phyloP scores from a whole-genome alignment of 257 asterid genomes.

The Nemophila menziesii region DNA sequence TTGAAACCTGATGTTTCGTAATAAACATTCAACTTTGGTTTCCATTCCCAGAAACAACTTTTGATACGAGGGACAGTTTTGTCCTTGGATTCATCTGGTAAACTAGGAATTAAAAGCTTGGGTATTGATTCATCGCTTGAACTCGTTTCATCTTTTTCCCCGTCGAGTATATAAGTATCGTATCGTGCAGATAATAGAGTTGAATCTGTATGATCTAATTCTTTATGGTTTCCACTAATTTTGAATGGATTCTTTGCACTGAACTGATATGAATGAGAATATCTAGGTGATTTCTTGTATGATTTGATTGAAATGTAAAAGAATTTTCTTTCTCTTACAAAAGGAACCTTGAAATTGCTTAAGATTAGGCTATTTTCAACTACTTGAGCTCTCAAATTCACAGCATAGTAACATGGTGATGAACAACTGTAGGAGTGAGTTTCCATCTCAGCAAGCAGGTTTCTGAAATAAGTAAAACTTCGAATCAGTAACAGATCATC shows the following conservation, averaged over 20 bases:
- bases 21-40: constrained; percentile 65
- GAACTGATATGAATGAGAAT: constrained; percentile 16
- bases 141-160: constrained; percentile 22
- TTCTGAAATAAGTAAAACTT: constrained; percentile 29
- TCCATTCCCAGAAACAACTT: constrained; percentile 81
- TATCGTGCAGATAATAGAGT: constrained; percentile 29
- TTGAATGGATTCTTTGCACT: constrained; percentile 15
- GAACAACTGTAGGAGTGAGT: constrained; percentile 37
- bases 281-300: constrained; percentile 13
- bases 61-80: constrained; percentile 40
- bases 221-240: constrained; percentile 22
- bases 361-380: constrained; percentile 17
- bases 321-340: constrained; percentile 15
- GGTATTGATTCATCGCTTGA: constrained; percentile 31
- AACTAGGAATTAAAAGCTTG: constrained; percentile 62
- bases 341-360: constrained; percentile 16
- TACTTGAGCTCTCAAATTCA: constrained; percentile 19
- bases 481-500: constrained; percentile 1
- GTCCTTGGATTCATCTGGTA: constrained; percentile 47
- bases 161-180: constrained; percentile 37
- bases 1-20: constrained; percentile 67
- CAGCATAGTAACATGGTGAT: constrained; percentile 17
- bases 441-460: constrained; percentile 36
- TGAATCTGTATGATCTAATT: constrained; percentile 25
- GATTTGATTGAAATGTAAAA: constrained; percentile 15